Evolutionary conservation across 208 protist genomes (phyloP).

Genomic region (Acanthamoeba lenticulata): DNA sequence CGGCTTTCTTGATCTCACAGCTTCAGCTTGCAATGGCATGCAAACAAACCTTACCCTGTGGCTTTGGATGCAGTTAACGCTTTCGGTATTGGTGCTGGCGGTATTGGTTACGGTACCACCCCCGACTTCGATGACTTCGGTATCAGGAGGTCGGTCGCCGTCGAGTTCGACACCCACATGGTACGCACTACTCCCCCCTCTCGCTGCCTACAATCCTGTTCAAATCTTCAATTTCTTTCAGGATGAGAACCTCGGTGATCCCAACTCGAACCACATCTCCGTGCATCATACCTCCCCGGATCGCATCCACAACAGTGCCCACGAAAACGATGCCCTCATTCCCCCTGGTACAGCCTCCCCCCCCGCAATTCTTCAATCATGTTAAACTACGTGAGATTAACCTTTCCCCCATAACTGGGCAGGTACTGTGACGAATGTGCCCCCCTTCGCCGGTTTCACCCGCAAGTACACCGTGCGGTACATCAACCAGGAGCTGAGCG

Average conservation of each 20-base stretch:
- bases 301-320: not conserved
- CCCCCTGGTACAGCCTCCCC: not conserved
- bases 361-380: not conserved
- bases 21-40: not conserved
- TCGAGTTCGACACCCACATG: conserved; percentile 7
- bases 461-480: conserved; percentile 25
- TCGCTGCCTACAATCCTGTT: not conserved
- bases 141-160: not conserved
- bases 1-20: not conserved
- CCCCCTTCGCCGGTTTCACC: not conserved
- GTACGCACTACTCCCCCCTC: not conserved
- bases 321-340: not conserved
- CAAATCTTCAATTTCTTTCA: not conserved
- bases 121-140: not conserved
- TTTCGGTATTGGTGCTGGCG: conserved; percentile 5
- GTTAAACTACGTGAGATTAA: not conserved
- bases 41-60: not conserved
- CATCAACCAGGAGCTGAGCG: conserved; percentile 8
- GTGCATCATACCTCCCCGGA: not conserved
- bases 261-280: conserved; percentile 37
- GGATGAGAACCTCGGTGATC: not conserved
- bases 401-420: not conserved
- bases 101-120: conserved; percentile 39
- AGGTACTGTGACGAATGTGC: not conserved
- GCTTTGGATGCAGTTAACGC: not conserved